Conservation (phyloP, 148 eudicot genomes). For the Diospyros kaki region DNA sequence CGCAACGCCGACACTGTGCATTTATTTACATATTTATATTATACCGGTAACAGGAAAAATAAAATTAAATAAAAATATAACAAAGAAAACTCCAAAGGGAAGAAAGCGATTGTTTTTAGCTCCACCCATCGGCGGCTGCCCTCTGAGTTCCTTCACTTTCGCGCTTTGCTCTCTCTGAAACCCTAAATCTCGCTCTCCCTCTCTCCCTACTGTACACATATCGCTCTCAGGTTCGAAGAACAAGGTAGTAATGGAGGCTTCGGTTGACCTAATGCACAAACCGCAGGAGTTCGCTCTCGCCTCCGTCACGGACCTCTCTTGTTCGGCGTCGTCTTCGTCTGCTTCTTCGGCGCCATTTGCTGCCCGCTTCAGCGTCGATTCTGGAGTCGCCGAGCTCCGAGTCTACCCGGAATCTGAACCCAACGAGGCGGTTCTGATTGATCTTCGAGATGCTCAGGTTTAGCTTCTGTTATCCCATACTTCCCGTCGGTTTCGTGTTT, state of each 20-base stretch:
- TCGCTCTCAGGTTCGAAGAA: background rate
- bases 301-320: conserved; percentile 30
- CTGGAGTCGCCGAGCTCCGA: conserved; percentile 43
- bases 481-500: background rate
- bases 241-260: conserved; percentile 32
- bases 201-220: background rate
- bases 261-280: background rate
- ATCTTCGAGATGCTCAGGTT: conserved; percentile 49
- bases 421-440: conserved; percentile 17
- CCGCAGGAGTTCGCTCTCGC: conserved; percentile 22
- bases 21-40: too few relatives aligned
- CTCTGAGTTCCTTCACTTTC: conserved; percentile 6
- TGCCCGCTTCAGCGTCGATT: conserved; percentile 40
- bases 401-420: conserved; percentile 33
- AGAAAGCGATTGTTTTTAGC: too few relatives aligned
- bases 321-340: conserved; percentile 2
- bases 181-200: conserved; percentile 9
- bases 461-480: background rate
- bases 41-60: too few relatives aligned
- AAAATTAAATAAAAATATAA: too few relatives aligned
- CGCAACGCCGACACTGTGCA: too few relatives aligned
- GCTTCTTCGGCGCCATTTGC: conserved; percentile 14
- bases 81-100: too few relatives aligned
- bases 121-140: conserved; percentile 11
- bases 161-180: conserved; percentile 12